These are phyloP conservation scores for Ceratorhiza oryzae-sativae DNA, from an alignment of 1,284 basidiomycete species.

Conservation along the genomic window DNA sequence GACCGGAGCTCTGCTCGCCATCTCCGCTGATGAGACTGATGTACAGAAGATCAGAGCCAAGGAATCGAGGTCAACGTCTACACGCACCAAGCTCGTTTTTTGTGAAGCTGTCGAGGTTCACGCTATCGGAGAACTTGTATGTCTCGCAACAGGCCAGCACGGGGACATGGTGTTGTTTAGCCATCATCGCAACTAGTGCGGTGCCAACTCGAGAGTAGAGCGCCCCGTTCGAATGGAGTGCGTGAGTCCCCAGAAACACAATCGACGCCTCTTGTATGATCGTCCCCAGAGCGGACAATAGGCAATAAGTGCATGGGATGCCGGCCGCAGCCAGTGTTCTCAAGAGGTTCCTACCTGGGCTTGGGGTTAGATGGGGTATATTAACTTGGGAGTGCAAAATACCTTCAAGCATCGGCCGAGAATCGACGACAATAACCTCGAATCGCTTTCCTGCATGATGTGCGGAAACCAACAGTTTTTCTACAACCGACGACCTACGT, in stretches of 20 bases:
- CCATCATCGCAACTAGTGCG: constrained; percentile 95
- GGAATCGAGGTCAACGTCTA: neutral
- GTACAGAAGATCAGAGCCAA: neutral
- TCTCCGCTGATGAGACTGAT: constrained; percentile 12
- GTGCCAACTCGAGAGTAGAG: constrained; percentile 95
- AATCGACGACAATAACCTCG: constrained; percentile 94
- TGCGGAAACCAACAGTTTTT: constrained; percentile 86
- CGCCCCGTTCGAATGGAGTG: constrained; percentile 92
- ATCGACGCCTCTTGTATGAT: constrained; percentile 81
- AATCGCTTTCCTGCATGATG: constrained; percentile 77
- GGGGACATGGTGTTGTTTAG: constrained; percentile 86
- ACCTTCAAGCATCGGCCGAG: constrained; percentile 93
- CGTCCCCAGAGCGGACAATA: constrained; percentile 87
- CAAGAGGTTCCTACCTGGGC: constrained; percentile 79
- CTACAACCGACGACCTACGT: constrained; percentile 88
- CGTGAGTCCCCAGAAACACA: constrained; percentile 91
- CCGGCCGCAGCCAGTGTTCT: constrained; percentile 72
- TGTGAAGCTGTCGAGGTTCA: constrained; percentile 93
- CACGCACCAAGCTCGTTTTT: constrained; percentile 90
- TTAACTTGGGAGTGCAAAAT: constrained; percentile 26
- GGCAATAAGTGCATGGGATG: constrained; percentile 90
- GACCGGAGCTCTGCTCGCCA: constrained; percentile 25
- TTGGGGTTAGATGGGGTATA: neutral
- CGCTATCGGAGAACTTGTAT: constrained; percentile 95
- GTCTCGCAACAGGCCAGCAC: constrained; percentile 98